Base-by-base conservation (phyloP, 2,329 filamentous ascomycete species). In the Colletotrichum falcatum region DNA sequence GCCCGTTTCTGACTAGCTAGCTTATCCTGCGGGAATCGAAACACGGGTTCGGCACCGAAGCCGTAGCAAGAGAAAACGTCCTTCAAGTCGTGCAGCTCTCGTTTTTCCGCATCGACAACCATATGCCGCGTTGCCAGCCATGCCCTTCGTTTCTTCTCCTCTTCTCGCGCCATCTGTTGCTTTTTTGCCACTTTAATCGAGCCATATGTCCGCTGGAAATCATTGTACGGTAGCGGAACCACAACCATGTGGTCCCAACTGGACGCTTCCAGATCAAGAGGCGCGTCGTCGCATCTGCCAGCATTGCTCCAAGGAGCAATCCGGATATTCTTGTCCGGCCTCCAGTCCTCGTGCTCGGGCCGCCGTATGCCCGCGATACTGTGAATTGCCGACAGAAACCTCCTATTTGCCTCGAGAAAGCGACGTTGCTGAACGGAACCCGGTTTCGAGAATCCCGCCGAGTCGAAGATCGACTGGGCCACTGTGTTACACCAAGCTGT, bases 331-430 rank as follows among this genome's bases (percentile, higher is more conserved):
- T 18, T 1, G 20, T 54, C 3, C 5, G 63, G 63, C 26, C 14
- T 37, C 66, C 66, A 70, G 5, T 28, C 2, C 11, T 42, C 30
- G 30, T 70, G 39, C 23, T 42, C 56, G 4, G 66, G 66, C 39
- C 66, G 39, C 16, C 66, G 39, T 18, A 66, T 44, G 26, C 66
- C 66, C 5, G 63, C 56, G 2, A 70, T 30, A 5, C 48, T 70
- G 7, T 48, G 48, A 0, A 70, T 66, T 7, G 66, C 66, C 23
- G 62, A 66, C 33, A 66, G 30, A n/a, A 70, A 9, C 14, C 49
- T 30, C 39, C 63, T 61, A 49, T 60, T 66, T 11, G 66, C 66
- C 63, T 55, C 62, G 55, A 70, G 26, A 42, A 61, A 44, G 16
- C 66, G 63, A 9, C 46, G n/a, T 55, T 70, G 42, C 2, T 33